Evolutionary conservation across 2,329 filamentous ascomycete genomes (phyloP), one percentile per base, ranked within the genome.

Genomic region (Phaeosphaeria sp.): DNA sequence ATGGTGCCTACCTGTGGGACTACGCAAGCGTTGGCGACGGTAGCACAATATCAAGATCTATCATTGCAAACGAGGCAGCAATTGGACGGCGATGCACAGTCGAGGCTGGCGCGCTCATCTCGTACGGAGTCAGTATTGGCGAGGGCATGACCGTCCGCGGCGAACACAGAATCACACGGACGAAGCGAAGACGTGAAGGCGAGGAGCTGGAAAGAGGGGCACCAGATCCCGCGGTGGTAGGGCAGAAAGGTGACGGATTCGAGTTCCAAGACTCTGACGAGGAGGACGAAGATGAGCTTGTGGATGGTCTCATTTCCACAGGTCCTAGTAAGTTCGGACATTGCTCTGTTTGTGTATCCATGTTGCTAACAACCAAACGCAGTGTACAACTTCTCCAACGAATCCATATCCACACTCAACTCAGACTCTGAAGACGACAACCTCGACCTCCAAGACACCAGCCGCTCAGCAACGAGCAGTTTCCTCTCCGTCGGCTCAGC

Each of bases 1-100:
- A 91, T 48, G 85, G 92, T 65, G 90, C 91, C 21, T 94, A 92
- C 68, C 87, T 99, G 62, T 98, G 94, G 93, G 92, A 97, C 67
- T 86, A 93, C 67, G 88, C 87, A 0, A 85, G 85, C 5, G 87
- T 99, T 65, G 90, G 88, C 1, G 92, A 97, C 71, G 89, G 88
- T 20, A 84, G 89, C 17, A 84, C 84, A 22, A 81, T 99, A 48
- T 83, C 85, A 8, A 85, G 87, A 63, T 89, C 92, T 1, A 87
- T 99, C 43, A 81, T 99, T 53, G 95, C 91, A 4, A 88, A 89
- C 67, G 86, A 87, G 47, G 90, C 85, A 18, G 80, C 84, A 1
- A 79, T 99, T 54, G 93, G 93, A 21, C 89, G 88, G 67, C 84
- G 86, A 53, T 91, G 89, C 69, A 85, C 77, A 6, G 80, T 98